Percentiles rank a stretch among this genome's conserved stretches.
These are phyloP conservation scores for Passalora sequoiae DNA, from an alignment of 2,329 filamentous ascomycete genomes.

Conservation along the genomic window DNA sequence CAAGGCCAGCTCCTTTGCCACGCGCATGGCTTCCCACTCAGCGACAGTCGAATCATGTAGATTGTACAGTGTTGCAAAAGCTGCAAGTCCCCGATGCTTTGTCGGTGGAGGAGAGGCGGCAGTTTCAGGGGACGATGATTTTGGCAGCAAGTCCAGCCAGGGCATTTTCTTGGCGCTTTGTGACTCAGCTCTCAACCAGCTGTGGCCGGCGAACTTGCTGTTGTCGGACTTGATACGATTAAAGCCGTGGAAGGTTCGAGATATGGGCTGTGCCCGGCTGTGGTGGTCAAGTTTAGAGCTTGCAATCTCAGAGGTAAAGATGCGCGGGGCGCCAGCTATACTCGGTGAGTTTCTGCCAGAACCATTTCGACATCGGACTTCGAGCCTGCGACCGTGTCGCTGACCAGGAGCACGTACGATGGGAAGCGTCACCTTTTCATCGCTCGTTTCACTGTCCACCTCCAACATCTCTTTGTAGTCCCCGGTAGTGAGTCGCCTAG, in stretches of 20 bases:
- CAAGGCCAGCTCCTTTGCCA: slow-evolving; percentile 2
- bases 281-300: slow-evolving; percentile 33
- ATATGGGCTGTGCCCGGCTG: slow-evolving; percentile 6
- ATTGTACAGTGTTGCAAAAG: slow-evolving; percentile 6
- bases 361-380: slow-evolving; percentile 7
- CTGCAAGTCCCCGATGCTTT: slow-evolving; percentile 12
- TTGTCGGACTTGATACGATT: slow-evolving; percentile 16
- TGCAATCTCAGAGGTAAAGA: slow-evolving; percentile 32
- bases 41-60: slow-evolving; percentile 8
- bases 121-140: neutral
- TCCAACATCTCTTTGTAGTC: slow-evolving; percentile 8
- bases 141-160: slow-evolving; percentile 18
- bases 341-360: slow-evolving; percentile 19
- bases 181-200: slow-evolving; percentile 18
- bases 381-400: slow-evolving; percentile 13
- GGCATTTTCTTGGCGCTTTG: slow-evolving; percentile 11
- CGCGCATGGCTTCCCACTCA: slow-evolving; percentile 12
- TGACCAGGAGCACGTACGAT: slow-evolving; percentile 18
- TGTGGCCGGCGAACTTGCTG: slow-evolving; percentile 13
- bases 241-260: slow-evolving; percentile 9
- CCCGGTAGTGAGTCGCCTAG: neutral
- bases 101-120: neutral
- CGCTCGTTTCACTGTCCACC: slow-evolving; percentile 20
- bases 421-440: slow-evolving; percentile 19
- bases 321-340: slow-evolving; percentile 17